Base-by-base conservation (phyloP, 176 grass and related monocot species). In the Cenchrus fungigraminus region DNA sequence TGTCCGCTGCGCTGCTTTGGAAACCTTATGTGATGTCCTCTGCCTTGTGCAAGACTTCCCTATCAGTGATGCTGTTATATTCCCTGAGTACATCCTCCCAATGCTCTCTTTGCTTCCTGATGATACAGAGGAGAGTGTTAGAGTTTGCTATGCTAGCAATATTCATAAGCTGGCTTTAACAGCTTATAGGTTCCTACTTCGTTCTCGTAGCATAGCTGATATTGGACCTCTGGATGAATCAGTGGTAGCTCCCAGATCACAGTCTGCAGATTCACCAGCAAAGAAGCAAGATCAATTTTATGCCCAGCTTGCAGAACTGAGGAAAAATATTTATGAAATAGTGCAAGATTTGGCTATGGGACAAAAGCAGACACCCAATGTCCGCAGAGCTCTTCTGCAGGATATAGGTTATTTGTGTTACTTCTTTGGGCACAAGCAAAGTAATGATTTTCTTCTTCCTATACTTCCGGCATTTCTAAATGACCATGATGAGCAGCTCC, bases 311-410 rank as follows among this genome's bases (percentile, higher is more conserved):
- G 78, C 75, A 71, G 68, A 77, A 58, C 82, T 98, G 78, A 94
- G 97, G 76, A 95, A 85, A 92, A 83, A 65, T 75, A 83, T 99
- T 74, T 90, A 91, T 82, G 97, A 99, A 89, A 94, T 95, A 81
- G 91, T 99, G 81, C 97, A 95, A 85, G 93, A 98, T 81, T 83
- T 98, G 89, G 97, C 94, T 57, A 98, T 95, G 93, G 96, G 96
- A 44, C 78, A 86, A 61, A 98, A 92, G 79, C 91, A 94, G 81
- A 94, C 97, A 65, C 89, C 93, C 71, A 94, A 92, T 86, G 84
- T 94, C 58, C 93, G 97, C 22, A 94, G 93, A 89, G 93, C 97
- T 87, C 93, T 98, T 81, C 81, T 98, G 88, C 89, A 95, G 25
- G 91, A 98, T 79, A 94, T 98, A 65, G 88, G 89, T 66, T 90